Evolutionary conservation across 73 alveolate genomes (phyloP), one percentile per base, ranked within the genome.

Genomic region (Blepharisma stoltei): DNA sequence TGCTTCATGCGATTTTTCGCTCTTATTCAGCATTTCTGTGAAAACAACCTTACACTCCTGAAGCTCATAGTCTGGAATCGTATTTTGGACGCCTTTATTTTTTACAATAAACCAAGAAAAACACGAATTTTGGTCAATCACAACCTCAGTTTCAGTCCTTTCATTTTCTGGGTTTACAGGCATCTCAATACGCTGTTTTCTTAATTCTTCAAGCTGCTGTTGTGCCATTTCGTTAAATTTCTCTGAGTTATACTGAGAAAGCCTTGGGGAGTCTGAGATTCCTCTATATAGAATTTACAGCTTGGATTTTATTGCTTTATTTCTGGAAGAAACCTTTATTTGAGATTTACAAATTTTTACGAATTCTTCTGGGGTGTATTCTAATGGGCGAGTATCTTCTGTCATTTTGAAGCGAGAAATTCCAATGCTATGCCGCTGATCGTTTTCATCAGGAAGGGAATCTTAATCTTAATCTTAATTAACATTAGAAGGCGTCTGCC

Each of bases 1-100:
- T 0, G 93, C 93, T 55, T 86, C 93, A 66, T 86, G 89, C 1
- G 89, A 81, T 7, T 14, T 6, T 53, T 46, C 27, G 20, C 73
- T 78, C 41, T 32, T 32, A 32, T 32, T 32, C 3, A 32, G 41
- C 41, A 32, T 32, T 32, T 32, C 41, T 47, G 27, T 52, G 66
- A 52, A 52, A 52, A 52, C 23, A 14, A 14, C 66, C 4, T 52
- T 52, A 52, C 66, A 52, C 27, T 20, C 23, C 66, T 14, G n/a
- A 11, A 52, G 27, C 23, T 52, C 66, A 52, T 14, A 52, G 4
- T 52, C 66, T 14, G 66, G 66, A 4, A 52, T 52, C 0, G 23
- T 52, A 52, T 14, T 14, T 20, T 52, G 66, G 23, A 52, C 27
- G 23, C 23, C 27, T 20, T 52, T 52, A 14, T 52, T 20, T 52